Evolutionary conservation across 2,329 filamentous ascomycete species (phyloP), one percentile per base, ranked within the genome.

Genomic region (Aulographum hederae): DNA sequence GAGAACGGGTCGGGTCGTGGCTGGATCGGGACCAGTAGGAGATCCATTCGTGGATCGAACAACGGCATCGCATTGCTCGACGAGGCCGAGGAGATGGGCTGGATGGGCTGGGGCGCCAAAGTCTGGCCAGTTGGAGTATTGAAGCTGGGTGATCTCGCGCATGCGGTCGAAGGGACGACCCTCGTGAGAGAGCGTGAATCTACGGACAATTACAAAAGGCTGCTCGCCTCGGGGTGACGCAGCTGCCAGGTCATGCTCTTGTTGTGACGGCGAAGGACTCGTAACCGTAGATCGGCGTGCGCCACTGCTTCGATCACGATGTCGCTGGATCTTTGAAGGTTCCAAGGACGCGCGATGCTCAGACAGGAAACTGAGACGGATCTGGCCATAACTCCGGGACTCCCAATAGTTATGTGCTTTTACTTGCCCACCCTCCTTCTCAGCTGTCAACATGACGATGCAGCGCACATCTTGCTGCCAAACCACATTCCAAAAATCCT

Each of bases 401-500:
- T 73, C 71, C 89, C 89, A 98, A 53, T 94, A 98, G 6, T 81
- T 73, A 51, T 98, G 85, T 39, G 86, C 93, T 52, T 95, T 98
- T 28, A 92, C 63, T 48, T 93, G 85, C 1, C 86, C 85, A 16
- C 84, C 82, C 57, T 98, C 89, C 17, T 78, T 69, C 52, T 95
- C 86, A 2, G 89, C 86, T 4, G 89, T 98, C 41, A 98, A 65
- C 77, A 94, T 95, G 40, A 95, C 85, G 38, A 98, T 77, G 17
- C 95, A 80, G 32, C 86, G 77, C 3, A 92, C 76, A 47, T 95
- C 85, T 52, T 95, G 80, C 48, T 95, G 85, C 89, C 89, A 98
- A 18, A 95, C 67, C 8, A 94, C 78, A 37, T 82, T 86, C 89
- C 89, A 98, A 48, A 98, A 98, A 52, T 98, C 89, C 80, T 89